Conservation (phyloP, 306 rosid species). For the Inga laurina region DNA sequence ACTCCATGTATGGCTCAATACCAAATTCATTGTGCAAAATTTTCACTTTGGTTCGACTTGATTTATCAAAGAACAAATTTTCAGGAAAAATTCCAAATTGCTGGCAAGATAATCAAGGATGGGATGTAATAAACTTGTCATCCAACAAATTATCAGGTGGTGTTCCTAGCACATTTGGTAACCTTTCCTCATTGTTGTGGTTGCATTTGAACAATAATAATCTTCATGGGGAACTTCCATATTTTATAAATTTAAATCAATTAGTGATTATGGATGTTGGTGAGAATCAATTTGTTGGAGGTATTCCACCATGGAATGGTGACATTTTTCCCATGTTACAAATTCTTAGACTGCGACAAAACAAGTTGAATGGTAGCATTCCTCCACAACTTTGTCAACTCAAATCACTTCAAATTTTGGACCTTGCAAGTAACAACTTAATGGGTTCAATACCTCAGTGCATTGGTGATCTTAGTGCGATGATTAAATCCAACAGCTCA, state of each 20-base stretch:
- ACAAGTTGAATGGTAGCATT: background rate
- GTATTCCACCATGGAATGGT: background rate
- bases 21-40: background rate
- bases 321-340: background rate
- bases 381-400: background rate
- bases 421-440: background rate
- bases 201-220: background rate
- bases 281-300: background rate
- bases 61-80: slow-evolving; percentile 19
- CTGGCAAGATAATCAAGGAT: background rate
- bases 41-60: background rate
- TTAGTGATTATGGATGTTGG: background rate
- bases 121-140: slow-evolving; percentile 2
- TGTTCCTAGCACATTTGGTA: background rate
- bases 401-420: background rate
- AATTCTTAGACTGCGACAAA: background rate
- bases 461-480: background rate
- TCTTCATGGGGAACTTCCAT: background rate
- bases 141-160: background rate
- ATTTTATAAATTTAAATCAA: background rate
- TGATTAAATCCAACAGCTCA: background rate
- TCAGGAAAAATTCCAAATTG: background rate
- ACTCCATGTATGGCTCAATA: slow-evolving; percentile 9
- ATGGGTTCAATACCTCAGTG: background rate
- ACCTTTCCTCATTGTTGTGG: background rate